Base-by-base conservation (phyloP, 176 grass and related monocot species). In the Zoysia pacifica region DNA sequence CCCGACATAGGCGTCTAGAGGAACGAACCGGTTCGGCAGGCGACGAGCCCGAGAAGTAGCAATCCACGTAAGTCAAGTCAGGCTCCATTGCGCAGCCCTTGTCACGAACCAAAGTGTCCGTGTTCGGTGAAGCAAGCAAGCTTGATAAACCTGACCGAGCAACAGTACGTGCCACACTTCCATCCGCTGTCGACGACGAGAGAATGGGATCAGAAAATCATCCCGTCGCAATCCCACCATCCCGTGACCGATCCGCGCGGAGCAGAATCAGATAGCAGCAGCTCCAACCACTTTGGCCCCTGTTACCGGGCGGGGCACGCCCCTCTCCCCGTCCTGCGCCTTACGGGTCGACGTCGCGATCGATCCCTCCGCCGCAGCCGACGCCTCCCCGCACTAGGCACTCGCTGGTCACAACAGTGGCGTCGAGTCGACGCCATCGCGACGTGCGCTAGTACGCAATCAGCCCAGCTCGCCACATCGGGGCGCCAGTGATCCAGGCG, bases 321-420 rank as follows among this genome's bases (percentile, higher is more conserved):
- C 46, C 11, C 63, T 51, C 53, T 70, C 70, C 3, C 19, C 72
- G 47, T 12, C 45, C 65, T 9, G 48, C 9, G 45, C 20, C 38
- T 47, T 3, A 15, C 28, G n/a, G 59, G 11, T 62, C 59, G 20
- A 62, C 56, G 65, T 70, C 72, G 56, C 65, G 49, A 40, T 51
- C 72, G 38, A 20, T 61, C 7, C 11, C 1, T 63, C 60, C 74
- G 73, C 82, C 35, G 53, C 44, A 3, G 55, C 14, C 74, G 82
- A 47, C 45, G 43, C 43, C 43, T 45, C 43, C 55, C 18, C 28
- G 28, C 28, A 28, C 28, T 28, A 45, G 44, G 44, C 44, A 6
- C 44, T 3, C 44, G 44, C 44, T 3, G 5, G 5, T 45, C 44
- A 45, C 12, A 5, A 14, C 52, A 5, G 4, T 56, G 53, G 28